These are phyloP conservation scores for Dissophora globulifera DNA, from an alignment of 192 early-diverging fungal genomes.

Conservation along the genomic window DNA sequence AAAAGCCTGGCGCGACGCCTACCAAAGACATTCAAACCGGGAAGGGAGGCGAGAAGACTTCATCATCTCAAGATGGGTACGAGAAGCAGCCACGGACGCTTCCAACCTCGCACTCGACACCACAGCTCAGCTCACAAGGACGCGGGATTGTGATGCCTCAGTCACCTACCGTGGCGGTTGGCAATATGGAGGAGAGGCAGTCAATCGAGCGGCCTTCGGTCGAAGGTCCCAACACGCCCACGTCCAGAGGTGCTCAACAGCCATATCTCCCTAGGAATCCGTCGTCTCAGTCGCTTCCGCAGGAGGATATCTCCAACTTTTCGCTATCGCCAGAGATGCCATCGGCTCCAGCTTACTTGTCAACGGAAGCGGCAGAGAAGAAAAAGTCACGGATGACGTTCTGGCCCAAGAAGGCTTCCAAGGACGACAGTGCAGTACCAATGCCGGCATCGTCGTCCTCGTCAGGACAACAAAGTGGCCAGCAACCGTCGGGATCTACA, in stretches of 20 bases:
- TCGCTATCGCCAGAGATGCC: conserved; percentile 19
- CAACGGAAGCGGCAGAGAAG: conserved; percentile 35
- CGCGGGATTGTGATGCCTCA: conserved; percentile 17
- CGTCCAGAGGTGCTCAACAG: conserved; percentile 8
- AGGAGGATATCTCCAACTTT: conserved; percentile 24
- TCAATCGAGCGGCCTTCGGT: conserved; percentile 15
- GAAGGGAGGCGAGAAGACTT: conserved; percentile 42
- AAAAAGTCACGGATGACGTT: conserved; percentile 51
- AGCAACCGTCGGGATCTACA: neutral
- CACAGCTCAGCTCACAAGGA: conserved; percentile 10
- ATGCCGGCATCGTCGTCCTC: conserved; percentile 1
- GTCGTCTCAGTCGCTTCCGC: conserved; percentile 33
- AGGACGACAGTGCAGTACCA: conserved; percentile 12
- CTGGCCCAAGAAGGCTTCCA: conserved; percentile 40
- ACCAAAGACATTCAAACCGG: conserved; percentile 43
- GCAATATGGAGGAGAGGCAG: conserved; percentile 15
- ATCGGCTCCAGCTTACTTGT: neutral
- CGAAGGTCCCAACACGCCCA: conserved; percentile 10
- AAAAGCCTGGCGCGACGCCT: conserved; percentile 43
- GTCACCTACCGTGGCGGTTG: conserved; percentile 23
- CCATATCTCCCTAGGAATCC: conserved; percentile 23
- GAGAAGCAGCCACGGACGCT: conserved; percentile 42
- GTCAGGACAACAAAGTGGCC: neutral
- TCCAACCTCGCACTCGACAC: conserved; percentile 18
- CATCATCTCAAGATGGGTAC: conserved; percentile 31